These are phyloP conservation scores for Lactarius pseudohatsudake DNA, from an alignment of 768 basidiomycete genomes.

Conservation along the genomic window DNA sequence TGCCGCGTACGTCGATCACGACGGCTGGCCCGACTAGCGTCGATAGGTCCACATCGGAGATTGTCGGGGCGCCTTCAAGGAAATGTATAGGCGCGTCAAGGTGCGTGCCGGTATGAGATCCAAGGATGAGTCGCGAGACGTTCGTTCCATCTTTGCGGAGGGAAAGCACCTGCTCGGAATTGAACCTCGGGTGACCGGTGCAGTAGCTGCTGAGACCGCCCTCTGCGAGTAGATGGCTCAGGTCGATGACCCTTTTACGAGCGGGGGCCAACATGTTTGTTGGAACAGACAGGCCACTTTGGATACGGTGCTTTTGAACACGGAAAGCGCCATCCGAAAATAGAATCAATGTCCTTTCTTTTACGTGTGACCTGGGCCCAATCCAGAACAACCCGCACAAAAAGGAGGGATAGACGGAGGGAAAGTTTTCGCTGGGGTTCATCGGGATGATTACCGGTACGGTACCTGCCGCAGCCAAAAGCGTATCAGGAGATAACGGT, in stretches of 20 bases:
- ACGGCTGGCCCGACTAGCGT: slow-evolving; percentile 55
- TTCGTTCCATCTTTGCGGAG: slow-evolving; percentile 49
- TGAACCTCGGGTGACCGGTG: slow-evolving; percentile 55
- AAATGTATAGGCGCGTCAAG: slow-evolving; percentile 80
- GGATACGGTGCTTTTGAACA: slow-evolving; percentile 7
- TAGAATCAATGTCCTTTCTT: slow-evolving; percentile 3
- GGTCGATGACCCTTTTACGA: slow-evolving; percentile 45
- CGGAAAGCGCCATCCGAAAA: neutral
- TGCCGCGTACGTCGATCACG: slow-evolving; percentile 53
- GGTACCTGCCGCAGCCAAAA: slow-evolving; percentile 1
- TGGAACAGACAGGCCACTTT: neutral
- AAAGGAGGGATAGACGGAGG: slow-evolving; percentile 2
- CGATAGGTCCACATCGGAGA: slow-evolving; percentile 57
- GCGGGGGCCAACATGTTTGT: slow-evolving; percentile 10
- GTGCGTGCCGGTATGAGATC: slow-evolving; percentile 78
- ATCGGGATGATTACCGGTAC: neutral
- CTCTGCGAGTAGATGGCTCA: slow-evolving; percentile 50
- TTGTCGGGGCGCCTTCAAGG: slow-evolving; percentile 51
- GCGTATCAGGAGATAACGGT: neutral
- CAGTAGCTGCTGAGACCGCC: slow-evolving; percentile 49
- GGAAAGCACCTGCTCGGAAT: slow-evolving; percentile 40
- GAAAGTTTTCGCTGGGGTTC: neutral
- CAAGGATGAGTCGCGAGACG: slow-evolving; percentile 53
- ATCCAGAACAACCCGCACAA: slow-evolving; percentile 5
- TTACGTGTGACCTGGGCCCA: neutral